Evolutionary conservation across 192 early-diverging fungal species (phyloP), one percentile per base, ranked within the genome.

Genomic region (Backusella tuberculispora): DNA sequence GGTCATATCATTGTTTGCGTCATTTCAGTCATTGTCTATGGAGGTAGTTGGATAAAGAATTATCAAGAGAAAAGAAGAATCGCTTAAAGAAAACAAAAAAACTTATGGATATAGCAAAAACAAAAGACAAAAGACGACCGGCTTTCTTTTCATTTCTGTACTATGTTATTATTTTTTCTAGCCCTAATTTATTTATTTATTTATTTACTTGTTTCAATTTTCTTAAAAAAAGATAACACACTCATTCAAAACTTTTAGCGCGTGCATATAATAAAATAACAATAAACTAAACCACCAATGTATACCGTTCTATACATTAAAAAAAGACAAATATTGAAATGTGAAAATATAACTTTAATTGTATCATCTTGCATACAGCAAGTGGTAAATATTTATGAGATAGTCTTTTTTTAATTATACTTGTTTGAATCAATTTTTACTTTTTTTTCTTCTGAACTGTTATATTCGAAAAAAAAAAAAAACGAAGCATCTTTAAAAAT

Each of bases 1-100:
- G 83, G 78, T 6, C 85, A 87, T 70, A 46, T 56, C 21, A 15
- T 82, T 0, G 66, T 87, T 9, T 43, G 72, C 3, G 7, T 85
- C 1, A 73, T 81, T 8, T 67, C 78, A 63, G 41, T 75, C 3
- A 72, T 75, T 34, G 81, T 85, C 12, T 74, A 74, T 69, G 21
- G 43, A 12, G 13, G 21, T 34, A 19, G 21, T 45, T 15, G 26
- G 6, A 26, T 69, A 19, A 5, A 44, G 5, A 10, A 69, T 7
- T 26, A 5, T 14, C 45, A n/a, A 37, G 24, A 46, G 5, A 69
- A 69, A 45, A 69, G 53, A 60, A 60, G 13, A 60, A 60, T 24
- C 5, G 13, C 21, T 1, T 26, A 12, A 26, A 48, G 15, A 53
- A 53, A 60, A 60, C 21, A 21, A 24, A 3, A 3, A 56, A 53